A percentile compares a stretch with the other conserved stretches of the same genome.
phyloP scores from a whole-genome alignment of 1,139 yeast species.

The Chernovozyma aurita region DNA sequence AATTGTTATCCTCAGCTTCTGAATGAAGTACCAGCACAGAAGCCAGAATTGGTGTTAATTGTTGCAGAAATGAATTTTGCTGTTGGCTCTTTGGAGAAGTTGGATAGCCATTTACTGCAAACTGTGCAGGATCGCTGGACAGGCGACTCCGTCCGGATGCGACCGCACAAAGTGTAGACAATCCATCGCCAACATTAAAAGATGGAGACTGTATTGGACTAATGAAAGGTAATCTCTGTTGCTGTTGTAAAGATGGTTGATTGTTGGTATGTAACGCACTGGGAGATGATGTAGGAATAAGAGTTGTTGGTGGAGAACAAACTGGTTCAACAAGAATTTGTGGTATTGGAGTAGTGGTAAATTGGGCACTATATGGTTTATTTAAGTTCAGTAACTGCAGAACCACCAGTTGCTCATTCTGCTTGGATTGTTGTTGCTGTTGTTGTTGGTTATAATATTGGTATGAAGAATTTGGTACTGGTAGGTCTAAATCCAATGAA shows the following conservation, averaged over 20 bases:
- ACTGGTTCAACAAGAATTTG: conserved; percentile 2
- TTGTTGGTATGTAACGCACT: background rate
- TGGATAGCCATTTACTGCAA: background rate
- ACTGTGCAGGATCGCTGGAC: conserved; percentile 6
- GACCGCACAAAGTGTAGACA: conserved; percentile 7
- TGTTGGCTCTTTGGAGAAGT: background rate
- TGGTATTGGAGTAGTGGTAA: background rate
- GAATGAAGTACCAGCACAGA: background rate
- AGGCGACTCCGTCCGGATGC: conserved; percentile 4
- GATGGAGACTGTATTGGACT: conserved; percentile 8
- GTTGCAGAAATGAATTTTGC: background rate
- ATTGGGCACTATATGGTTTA: background rate
- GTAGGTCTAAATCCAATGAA: conserved; percentile 25
- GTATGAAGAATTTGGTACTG: conserved; percentile 8
- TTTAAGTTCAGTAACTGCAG: background rate
- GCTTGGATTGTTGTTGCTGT: background rate
- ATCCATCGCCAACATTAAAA: conserved; percentile 4
- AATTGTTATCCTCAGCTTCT: background rate
- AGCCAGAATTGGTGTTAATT: background rate
- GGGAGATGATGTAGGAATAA: conserved; percentile 4
- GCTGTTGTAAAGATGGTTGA: background rate
- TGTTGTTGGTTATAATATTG: conserved; percentile 3
- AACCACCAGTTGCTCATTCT: background rate
- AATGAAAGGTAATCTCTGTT: conserved; percentile 1
- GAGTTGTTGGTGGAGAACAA: conserved; percentile 5